Evolutionary conservation across 441 rosid species (phyloP), one percentile per base, ranked within the genome.

Genomic region (Gossypium lobatum): DNA sequence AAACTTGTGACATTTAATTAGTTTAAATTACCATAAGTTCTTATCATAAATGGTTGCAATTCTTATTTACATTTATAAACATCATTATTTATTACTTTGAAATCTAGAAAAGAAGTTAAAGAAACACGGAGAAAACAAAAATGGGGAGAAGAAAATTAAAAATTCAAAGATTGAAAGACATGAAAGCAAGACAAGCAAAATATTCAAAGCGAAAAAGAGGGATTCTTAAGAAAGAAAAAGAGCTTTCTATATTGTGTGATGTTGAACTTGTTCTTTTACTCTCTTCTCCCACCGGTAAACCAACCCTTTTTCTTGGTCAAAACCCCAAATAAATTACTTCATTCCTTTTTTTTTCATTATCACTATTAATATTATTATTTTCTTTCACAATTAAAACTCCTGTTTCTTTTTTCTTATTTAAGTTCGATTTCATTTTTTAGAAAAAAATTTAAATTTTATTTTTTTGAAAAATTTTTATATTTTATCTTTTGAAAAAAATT

Each of bases 121-220:
- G 13, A 46, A 46, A 46, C 14, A 31, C 0, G 0, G 0, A 31
- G 1, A 31, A 5, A 46, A 14, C 13, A 11, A 46, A 21, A 3
- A 81, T 82, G 84, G 82, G 83, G 50, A 85, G 77, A 4, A 81
- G 50, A 31, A 83, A 76, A 75, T 18, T 77, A 52, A 64, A 21
- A 20, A 34, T 83, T 13, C 26, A 53, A 57, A 77, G 48, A 54
- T 2, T 81, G 45, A 79, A 74, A 3, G 50, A 2, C 0, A 1
- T 0, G 0, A 77, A 79, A 67, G 83, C 70, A 4, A 85, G 83
- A 70, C 80, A 75, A 0, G 48, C 34, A n/a, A 83, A 74, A 66
- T 83, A 52, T 20, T 79, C 83, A 39, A 81, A 81, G 82, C 71
- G 85, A 6, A 85, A 81, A 21, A 7, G 50, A 0, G 75, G 86